These are phyloP conservation scores for Cyanidiococcus yangmingshanensis DNA, from an alignment of 23 red algal genomes.

Conservation along the genomic window DNA sequence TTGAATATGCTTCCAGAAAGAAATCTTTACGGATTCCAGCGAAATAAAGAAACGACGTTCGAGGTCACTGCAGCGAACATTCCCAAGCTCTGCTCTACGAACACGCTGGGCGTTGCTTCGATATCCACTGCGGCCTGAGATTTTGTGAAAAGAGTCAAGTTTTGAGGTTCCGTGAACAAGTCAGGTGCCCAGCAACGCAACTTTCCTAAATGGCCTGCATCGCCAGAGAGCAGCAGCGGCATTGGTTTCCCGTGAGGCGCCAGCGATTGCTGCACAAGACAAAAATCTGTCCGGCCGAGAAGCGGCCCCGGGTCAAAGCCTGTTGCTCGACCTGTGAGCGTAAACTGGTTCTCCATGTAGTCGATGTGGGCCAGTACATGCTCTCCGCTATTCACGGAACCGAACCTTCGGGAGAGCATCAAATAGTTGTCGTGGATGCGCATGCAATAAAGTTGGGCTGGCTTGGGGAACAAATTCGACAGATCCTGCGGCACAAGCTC, in stretches of 20 bases:
- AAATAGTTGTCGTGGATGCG: neutral
- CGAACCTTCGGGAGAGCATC: neutral
- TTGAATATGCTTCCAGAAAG: neutral
- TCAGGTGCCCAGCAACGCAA: neutral
- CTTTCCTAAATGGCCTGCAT: neutral
- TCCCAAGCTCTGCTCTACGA: neutral
- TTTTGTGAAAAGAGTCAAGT: neutral
- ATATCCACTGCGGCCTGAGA: neutral
- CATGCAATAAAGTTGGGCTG: slow-evolving; percentile 1
- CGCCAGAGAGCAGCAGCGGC: slow-evolving; percentile 1
- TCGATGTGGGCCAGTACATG: neutral
- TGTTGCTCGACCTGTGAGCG: neutral
- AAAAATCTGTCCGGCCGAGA: neutral
- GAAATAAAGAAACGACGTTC: neutral
- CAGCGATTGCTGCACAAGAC: neutral
- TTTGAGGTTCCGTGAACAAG: neutral
- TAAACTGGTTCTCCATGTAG: neutral
- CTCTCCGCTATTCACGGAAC: neutral
- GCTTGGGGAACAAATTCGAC: neutral
- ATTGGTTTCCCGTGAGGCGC: neutral
- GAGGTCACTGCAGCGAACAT: neutral
- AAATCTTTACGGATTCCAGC: neutral
- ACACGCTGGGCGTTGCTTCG: neutral
- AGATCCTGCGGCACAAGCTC: neutral
- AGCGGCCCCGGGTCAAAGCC: neutral